Base-by-base conservation (phyloP, 306 rosid species). In the Cyamopsis tetragonoloba region DNA sequence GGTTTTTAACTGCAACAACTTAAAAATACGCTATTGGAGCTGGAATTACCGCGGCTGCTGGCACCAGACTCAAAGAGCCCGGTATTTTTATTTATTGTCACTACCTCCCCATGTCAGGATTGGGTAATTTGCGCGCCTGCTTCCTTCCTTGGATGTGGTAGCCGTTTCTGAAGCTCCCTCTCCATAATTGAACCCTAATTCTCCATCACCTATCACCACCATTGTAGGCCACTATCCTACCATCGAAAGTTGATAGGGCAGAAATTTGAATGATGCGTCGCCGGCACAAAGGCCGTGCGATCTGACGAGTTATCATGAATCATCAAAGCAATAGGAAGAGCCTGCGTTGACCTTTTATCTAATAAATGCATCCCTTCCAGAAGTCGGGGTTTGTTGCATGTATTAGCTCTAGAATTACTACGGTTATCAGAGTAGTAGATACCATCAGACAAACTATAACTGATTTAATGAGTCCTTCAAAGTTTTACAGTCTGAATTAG, bases 191-290 rank as follows among this genome's bases (percentile, higher is more conserved):
- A n/a, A n/a, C n/a, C n/a, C n/a, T n/a, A n/a, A n/a, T n/a, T n/a
- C n/a, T n/a, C n/a, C n/a, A n/a, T n/a, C n/a, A n/a, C n/a, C n/a
- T n/a, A n/a, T n/a, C n/a, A n/a, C n/a, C n/a, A n/a, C n/a, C n/a
- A n/a, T n/a, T n/a, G n/a, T n/a, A n/a, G n/a, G n/a, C n/a, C n/a
- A n/a, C n/a, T n/a, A n/a, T n/a, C 15, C 48, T 13, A 42, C 48
- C 48, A 42, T 42, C 19, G 7, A n/a, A 42, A 42, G 48, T 42
- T 42, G 48, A 42, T 42, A n/a, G 48, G 67, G 58, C 79, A 4
- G 86, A 83, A 55, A 50, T 83, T 42, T 42, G 48, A 42, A 42
- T 42, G 19, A 42, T n/a, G 46, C 46, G 1, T 39, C 19, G 24
- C 2, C 8, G 10, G 11, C 10, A 44, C 51, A 44, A 44, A 8